Evolutionary conservation across 2,329 filamentous ascomycete genomes (phyloP).

Genomic region (Acephala macrosclerotiorum): DNA sequence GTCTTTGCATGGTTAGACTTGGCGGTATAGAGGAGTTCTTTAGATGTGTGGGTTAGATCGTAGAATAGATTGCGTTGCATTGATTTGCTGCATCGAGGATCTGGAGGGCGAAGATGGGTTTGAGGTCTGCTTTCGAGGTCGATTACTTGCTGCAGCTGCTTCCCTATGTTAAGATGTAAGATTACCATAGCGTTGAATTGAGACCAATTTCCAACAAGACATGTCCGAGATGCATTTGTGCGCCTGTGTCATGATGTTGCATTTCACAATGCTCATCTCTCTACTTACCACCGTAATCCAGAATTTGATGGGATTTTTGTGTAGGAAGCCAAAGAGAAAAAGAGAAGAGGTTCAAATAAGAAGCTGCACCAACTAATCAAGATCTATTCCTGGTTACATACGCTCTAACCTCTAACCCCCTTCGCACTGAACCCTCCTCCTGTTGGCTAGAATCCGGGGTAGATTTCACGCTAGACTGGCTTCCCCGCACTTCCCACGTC

Average conservation of each 20-base stretch:
- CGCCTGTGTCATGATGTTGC: background rate
- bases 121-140: background rate
- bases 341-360: conserved; percentile 30
- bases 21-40: conserved; percentile 4
- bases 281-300: background rate
- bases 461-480: conserved; percentile 15
- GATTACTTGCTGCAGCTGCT: conserved; percentile 13
- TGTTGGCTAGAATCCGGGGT: conserved; percentile 25
- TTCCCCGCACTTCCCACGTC: conserved; percentile 25
- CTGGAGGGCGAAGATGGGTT: background rate
- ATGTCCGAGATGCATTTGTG: background rate
- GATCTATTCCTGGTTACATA: conserved; percentile 2
- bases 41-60: background rate
- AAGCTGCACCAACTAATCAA: background rate
- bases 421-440: conserved; percentile 1
- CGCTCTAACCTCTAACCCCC: conserved; percentile 5
- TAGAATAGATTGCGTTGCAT: conserved; percentile 5
- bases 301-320: background rate
- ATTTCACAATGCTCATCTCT: background rate
- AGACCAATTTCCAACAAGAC: background rate
- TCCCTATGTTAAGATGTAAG: conserved; percentile 10
- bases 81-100: no score
- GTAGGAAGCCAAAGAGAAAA: background rate
- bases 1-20: conserved; percentile 10
- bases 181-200: conserved; percentile 6